Evolutionary conservation across 257 asterid species (phyloP).

Genomic region (Forsythia viridissima): DNA sequence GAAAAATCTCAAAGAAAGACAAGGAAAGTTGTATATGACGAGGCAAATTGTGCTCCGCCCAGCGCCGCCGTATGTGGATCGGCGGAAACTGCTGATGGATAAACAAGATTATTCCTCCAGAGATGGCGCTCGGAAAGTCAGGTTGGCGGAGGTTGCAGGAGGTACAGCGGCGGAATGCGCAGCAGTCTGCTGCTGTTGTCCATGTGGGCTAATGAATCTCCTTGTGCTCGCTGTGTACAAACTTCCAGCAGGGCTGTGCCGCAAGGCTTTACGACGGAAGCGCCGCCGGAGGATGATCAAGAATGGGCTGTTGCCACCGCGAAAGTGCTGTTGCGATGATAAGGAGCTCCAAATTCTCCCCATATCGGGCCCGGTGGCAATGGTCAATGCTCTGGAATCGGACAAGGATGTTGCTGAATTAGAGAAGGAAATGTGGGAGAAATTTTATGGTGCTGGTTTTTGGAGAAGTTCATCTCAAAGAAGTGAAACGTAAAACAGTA

Average conservation of each 20-base stretch:
- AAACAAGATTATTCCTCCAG: conserved; percentile 16
- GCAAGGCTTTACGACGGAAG: conserved; percentile 35
- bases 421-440: conserved; percentile 62
- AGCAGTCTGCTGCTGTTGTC: conserved; percentile 51
- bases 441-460: conserved; percentile 43
- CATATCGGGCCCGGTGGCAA: conserved; percentile 14
- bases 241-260: conserved; percentile 41
- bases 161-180: conserved; percentile 55
- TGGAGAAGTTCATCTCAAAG: conserved; percentile 54
- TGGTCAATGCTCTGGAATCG: conserved; percentile 8
- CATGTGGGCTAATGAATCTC: conserved; percentile 40
- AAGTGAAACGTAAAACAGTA: conserved; percentile 2
- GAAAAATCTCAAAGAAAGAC: not conserved
- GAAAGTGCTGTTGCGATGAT: conserved; percentile 23
- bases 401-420: conserved; percentile 39
- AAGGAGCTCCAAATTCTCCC: conserved; percentile 25
- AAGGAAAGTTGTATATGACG: conserved; percentile 19
- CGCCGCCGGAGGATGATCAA: conserved; percentile 27
- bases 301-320: conserved; percentile 24
- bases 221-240: conserved; percentile 37
- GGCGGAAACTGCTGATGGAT: conserved; percentile 26
- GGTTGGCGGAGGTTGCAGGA: conserved; percentile 49
- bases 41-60: conserved; percentile 34
- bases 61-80: conserved; percentile 15
- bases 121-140: not conserved